Conservation (phyloP, 345 rosid species). For the Pistacia integerrima region DNA sequence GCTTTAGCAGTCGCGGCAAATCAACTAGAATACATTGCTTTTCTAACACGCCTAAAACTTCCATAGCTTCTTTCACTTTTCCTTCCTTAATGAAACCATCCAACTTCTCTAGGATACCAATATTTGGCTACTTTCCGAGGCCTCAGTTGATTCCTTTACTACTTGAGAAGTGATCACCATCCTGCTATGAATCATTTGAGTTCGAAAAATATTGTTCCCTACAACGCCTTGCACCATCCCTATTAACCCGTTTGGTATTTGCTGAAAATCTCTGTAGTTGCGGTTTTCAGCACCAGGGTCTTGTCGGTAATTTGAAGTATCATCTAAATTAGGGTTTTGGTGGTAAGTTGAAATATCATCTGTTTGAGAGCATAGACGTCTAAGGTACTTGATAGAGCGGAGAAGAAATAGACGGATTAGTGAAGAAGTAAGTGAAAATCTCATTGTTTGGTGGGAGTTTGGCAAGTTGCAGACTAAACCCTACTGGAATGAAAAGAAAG, state of each 20-base stretch:
- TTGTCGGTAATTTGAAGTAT: too few species aligned
- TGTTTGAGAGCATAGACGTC: conserved; percentile 44
- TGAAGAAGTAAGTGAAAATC: conserved; percentile 29
- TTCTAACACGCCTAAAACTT: too few species aligned
- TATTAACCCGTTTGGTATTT: conserved; percentile 17
- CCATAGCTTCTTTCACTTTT: too few species aligned
- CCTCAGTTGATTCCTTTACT: conserved; percentile 15
- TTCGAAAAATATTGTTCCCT: conserved; percentile 21
- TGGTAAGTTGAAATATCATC: conserved; percentile 15
- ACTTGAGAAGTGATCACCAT: conserved; percentile 7
- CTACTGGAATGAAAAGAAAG: background rate
- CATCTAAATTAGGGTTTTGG: too few species aligned
- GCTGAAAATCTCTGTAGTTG: conserved; percentile 22
- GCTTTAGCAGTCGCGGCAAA: too few species aligned
- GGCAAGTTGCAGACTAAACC: background rate
- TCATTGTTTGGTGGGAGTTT: background rate
- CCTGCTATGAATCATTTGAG: background rate
- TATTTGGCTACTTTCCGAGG: conserved; percentile 24
- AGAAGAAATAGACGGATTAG: conserved; percentile 19
- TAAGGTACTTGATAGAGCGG: conserved; percentile 26
- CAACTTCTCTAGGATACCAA: background rate
- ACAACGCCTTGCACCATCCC: conserved; percentile 3
- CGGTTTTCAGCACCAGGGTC: conserved; percentile 21
- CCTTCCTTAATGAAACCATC: too few species aligned
- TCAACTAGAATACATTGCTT: too few species aligned